A percentile compares a stretch with the other conserved stretches of the same genome.
These are phyloP conservation scores for Thielaviopsis populi DNA, from an alignment of 2,329 filamentous ascomycete species.

Conservation along the genomic window DNA sequence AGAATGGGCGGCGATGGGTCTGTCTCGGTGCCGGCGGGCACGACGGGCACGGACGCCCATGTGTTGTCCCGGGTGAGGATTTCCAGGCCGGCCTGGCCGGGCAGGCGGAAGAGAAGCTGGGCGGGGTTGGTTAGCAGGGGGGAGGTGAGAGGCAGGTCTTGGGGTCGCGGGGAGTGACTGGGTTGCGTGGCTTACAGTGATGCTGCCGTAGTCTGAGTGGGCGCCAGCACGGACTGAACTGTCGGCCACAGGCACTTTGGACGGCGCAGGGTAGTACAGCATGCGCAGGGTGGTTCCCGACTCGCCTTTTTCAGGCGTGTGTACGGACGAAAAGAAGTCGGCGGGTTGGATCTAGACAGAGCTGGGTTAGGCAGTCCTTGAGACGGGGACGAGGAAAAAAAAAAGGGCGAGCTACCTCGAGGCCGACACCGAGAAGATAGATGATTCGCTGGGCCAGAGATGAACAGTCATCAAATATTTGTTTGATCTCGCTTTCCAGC, in stretches of 20 bases:
- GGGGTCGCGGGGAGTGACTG: not conserved
- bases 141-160: not conserved
- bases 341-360: conserved; percentile 26
- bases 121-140: not conserved
- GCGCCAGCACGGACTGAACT: conserved; percentile 64
- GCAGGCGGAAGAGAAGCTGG: conserved; percentile 66
- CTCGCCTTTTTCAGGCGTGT: conserved; percentile 30
- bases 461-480: conserved; percentile 58
- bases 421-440: conserved; percentile 60
- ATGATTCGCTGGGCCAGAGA: conserved; percentile 58
- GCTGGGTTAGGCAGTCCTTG: conserved; percentile 21
- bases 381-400: not conserved
- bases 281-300: conserved; percentile 51
- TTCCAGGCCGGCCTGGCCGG: conserved; percentile 74
- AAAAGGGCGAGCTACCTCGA: conserved; percentile 37
- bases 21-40: conserved; percentile 42
- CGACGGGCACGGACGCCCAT: conserved; percentile 53
- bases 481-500: conserved; percentile 44
- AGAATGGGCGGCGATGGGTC: conserved; percentile 58
- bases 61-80: conserved; percentile 45
- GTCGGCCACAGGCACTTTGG: conserved; percentile 20
- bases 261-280: conserved; percentile 53
- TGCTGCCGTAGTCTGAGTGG: conserved; percentile 70
- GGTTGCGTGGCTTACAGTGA: conserved; percentile 32
- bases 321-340: conserved; percentile 40